Percentiles rank a stretch among this genome's conserved stretches.
Conservation (phyloP, 2,329 filamentous ascomycete genomes). For the Alternaria arbusti region DNA sequence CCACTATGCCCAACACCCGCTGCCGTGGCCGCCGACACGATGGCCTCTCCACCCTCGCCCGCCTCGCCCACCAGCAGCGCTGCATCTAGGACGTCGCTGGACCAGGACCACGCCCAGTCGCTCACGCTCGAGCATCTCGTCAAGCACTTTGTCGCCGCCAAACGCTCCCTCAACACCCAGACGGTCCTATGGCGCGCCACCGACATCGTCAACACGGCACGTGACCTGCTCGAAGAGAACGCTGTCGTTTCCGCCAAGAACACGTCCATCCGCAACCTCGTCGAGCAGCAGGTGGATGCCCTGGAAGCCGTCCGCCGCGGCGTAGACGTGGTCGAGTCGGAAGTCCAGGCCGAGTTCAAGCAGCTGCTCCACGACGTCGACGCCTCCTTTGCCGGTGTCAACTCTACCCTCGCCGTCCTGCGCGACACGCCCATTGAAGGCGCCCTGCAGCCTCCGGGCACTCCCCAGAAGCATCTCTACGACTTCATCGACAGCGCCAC, state of each 20-base stretch:
- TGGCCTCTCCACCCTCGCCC: conserved; percentile 52
- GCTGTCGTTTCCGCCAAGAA: conserved; percentile 69
- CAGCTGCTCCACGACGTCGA: conserved; percentile 70
- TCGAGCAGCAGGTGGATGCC: conserved; percentile 53
- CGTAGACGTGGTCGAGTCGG: conserved; percentile 50
- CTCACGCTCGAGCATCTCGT: conserved; percentile 77
- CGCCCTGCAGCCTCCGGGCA: conserved; percentile 62
- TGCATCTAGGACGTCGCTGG: conserved; percentile 30
- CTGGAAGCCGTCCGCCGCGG: conserved; percentile 53
- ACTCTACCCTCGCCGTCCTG: conserved; percentile 70
- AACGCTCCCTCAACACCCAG: conserved; percentile 85
- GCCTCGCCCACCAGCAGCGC: conserved; percentile 48
- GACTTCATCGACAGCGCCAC: conserved; percentile 79
- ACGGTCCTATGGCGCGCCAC: conserved; percentile 83
- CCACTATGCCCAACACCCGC: not conserved
- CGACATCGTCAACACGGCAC: conserved; percentile 79
- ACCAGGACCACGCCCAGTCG: conserved; percentile 41
- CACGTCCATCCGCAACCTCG: conserved; percentile 49
- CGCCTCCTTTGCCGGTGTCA: conserved; percentile 67
- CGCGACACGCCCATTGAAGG: conserved; percentile 69
- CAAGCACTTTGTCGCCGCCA: conserved; percentile 82
- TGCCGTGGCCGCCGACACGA: conserved; percentile 10
- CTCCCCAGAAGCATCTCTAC: conserved; percentile 65
- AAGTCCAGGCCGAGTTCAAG: conserved; percentile 55
- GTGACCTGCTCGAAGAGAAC: conserved; percentile 77